These are phyloP conservation scores for Ophiostoma perfectum DNA, from an alignment of 2,329 filamentous ascomycete species.

Conservation along the genomic window DNA sequence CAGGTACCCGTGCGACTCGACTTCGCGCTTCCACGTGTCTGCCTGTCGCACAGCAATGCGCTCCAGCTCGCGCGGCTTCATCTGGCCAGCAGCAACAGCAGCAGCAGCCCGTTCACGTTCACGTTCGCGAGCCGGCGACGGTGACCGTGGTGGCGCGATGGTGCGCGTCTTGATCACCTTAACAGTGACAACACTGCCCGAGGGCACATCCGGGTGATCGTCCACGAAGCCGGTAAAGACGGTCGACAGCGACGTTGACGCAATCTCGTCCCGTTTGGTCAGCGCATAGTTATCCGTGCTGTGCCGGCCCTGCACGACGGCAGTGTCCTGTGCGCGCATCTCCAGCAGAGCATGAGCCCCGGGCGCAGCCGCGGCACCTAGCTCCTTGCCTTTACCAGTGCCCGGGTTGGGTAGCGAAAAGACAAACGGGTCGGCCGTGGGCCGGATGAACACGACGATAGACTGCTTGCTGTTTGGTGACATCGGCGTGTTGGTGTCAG, in stretches of 20 bases:
- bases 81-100: constrained; percentile 31
- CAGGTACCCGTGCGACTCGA: constrained; percentile 50
- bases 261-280: constrained; percentile 53
- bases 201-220: constrained; percentile 45
- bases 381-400: constrained; percentile 43
- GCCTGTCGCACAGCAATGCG: constrained; percentile 54
- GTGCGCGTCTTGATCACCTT: constrained; percentile 55
- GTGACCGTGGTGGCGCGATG: constrained; percentile 27
- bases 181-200: constrained; percentile 52
- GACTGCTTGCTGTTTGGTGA: constrained; percentile 38
- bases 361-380: constrained; percentile 33
- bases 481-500: constrained; percentile 29
- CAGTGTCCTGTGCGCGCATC: constrained; percentile 45
- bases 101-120: constrained; percentile 31
- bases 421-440: constrained; percentile 46
- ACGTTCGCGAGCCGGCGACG: background rate
- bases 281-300: constrained; percentile 51
- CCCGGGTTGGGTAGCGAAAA: constrained; percentile 45
- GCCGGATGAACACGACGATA: constrained; percentile 52
- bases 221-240: constrained; percentile 45
- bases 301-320: constrained; percentile 45
- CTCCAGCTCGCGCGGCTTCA: constrained; percentile 47
- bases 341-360: constrained; percentile 49
- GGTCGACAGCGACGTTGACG: constrained; percentile 49
- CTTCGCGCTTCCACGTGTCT: constrained; percentile 56